Percentiles rank a stretch among this genome's conserved stretches.
These are phyloP conservation scores for Hansenula anomala DNA, from an alignment of 1,139 yeast genomes.

Conservation along the genomic window DNA sequence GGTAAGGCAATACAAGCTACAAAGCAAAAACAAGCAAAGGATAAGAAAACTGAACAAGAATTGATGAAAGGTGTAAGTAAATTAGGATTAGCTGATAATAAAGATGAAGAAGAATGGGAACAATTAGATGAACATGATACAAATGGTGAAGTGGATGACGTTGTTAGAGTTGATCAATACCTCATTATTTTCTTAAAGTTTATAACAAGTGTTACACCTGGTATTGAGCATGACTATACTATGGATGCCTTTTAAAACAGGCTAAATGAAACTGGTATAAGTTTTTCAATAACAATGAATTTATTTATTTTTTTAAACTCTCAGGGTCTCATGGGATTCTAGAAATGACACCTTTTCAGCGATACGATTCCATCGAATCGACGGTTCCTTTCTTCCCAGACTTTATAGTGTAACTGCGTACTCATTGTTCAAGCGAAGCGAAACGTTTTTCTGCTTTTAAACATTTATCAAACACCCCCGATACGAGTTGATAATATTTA, in stretches of 20 bases:
- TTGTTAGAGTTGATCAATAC: conserved; percentile 85
- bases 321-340: too few species aligned
- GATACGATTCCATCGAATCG: too few species aligned
- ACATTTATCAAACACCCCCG: too few species aligned
- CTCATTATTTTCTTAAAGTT: conserved; percentile 84
- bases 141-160: conserved; percentile 34
- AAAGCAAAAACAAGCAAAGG: conserved; percentile 32
- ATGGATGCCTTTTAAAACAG: conserved; percentile 50
- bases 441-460: too few species aligned
- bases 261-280: too few species aligned
- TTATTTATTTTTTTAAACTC: too few species aligned
- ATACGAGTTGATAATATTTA: too few species aligned
- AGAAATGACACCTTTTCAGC: too few species aligned
- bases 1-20: conserved; percentile 52
- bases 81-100: conserved; percentile 36
- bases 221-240: conserved; percentile 93
- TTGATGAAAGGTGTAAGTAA: conserved; percentile 35
- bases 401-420: too few species aligned
- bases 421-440: too few species aligned
- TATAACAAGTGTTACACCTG: conserved; percentile 95
- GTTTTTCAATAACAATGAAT: too few species aligned
- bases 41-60: conserved; percentile 16
- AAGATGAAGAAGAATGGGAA: conserved; percentile 42
- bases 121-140: conserved; percentile 32
- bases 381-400: too few species aligned